Percentiles rank a stretch among this genome's conserved stretches.
Evolutionary conservation across 2,329 filamentous ascomycete species (phyloP).

Genomic region (Colletotrichum sp.): DNA sequence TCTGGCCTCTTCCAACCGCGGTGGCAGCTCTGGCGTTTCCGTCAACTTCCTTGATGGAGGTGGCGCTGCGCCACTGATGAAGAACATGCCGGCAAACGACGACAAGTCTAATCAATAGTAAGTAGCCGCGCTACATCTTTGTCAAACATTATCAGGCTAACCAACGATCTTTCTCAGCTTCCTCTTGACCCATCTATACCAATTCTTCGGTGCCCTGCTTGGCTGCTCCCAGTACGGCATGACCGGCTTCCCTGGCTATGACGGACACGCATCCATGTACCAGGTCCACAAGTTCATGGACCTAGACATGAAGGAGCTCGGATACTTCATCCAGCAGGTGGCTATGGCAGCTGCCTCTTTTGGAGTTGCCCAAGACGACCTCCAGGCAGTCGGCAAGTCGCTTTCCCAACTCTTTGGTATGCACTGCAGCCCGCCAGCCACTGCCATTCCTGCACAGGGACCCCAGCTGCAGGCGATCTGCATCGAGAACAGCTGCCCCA

Average conservation of each 20-base stretch:
- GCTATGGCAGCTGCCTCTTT: constrained; percentile 60
- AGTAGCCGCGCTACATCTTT: constrained; percentile 17
- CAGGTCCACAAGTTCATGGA: constrained; percentile 65
- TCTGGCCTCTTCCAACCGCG: constrained; percentile 57
- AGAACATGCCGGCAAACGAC: constrained; percentile 58
- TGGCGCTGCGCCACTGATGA: constrained; percentile 57
- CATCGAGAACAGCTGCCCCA: constrained; percentile 52
- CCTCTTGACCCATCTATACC: constrained; percentile 65
- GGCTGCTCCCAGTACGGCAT: constrained; percentile 57
- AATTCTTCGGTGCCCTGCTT: constrained; percentile 64
- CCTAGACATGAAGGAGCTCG: constrained; percentile 52
- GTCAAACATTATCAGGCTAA: neutral
- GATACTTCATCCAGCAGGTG: constrained; percentile 65
- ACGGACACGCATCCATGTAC: constrained; percentile 50
- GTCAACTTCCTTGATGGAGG: constrained; percentile 68
- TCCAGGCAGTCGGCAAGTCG: constrained; percentile 49
- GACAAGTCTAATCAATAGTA: constrained; percentile 61
- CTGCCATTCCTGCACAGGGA: constrained; percentile 48
- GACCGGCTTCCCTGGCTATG: constrained; percentile 54
- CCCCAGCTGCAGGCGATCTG: constrained; percentile 60
- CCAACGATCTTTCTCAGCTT: constrained; percentile 36
- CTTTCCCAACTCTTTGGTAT: constrained; percentile 56
- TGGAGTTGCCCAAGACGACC: constrained; percentile 59
- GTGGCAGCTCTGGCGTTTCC: constrained; percentile 45
- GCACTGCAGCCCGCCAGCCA: constrained; percentile 50